Percentiles rank a stretch among this genome's conserved stretches.
Evolutionary conservation across 148 eudicot genomes (phyloP).

Genomic region (Heliosperma pusillum): DNA sequence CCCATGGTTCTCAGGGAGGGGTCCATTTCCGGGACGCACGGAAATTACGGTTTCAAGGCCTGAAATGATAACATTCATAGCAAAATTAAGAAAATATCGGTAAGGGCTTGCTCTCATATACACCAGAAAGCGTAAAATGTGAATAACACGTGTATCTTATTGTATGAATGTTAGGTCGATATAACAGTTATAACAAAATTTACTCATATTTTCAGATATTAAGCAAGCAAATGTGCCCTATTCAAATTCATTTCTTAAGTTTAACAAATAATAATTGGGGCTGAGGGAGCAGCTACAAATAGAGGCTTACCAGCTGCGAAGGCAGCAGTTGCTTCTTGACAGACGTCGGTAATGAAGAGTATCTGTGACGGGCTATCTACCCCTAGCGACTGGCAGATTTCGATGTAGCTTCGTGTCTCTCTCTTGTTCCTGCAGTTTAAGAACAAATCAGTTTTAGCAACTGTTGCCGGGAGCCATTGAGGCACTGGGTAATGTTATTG

Average conservation of each 20-base stretch:
- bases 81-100: not conserved
- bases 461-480: no score
- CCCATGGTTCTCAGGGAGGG: slow-evolving; percentile 84
- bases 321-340: slow-evolving; percentile 91
- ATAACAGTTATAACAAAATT: no score
- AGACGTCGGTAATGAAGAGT: slow-evolving; percentile 78
- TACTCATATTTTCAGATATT: no score
- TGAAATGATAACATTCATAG: slow-evolving; percentile 25
- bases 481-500: no score
- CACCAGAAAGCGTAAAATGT: not conserved
- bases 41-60: slow-evolving; percentile 82
- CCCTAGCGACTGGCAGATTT: slow-evolving; percentile 69
- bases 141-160: no score
- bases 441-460: not conserved
- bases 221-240: no score
- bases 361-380: slow-evolving; percentile 75
- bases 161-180: no score
- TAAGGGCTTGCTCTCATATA: no score
- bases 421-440: slow-evolving; percentile 55
- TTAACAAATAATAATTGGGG: not conserved
- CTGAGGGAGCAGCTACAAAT: not conserved
- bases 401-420: slow-evolving; percentile 75
- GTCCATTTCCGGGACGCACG: slow-evolving; percentile 81
- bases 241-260: not conserved
- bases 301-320: slow-evolving; percentile 68